Evolutionary conservation across 768 basidiomycete species (phyloP).

Genomic region (Hortiboletus flavorubellus): DNA sequence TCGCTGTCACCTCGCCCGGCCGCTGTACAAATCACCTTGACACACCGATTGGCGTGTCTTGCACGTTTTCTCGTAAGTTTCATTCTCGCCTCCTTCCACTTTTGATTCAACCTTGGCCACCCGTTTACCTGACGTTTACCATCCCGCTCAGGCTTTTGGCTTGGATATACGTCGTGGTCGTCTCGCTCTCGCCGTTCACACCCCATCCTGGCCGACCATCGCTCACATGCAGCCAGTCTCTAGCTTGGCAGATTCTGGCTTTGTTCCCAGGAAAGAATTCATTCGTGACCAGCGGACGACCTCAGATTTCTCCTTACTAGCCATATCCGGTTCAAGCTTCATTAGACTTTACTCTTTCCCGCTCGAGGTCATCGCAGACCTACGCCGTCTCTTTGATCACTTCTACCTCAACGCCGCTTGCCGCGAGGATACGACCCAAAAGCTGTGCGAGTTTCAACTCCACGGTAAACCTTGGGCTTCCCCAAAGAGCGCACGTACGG

Average conservation of each 20-base stretch:
- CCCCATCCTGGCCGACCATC: constrained; percentile 24
- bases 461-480: constrained; percentile 72
- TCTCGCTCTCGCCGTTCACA: constrained; percentile 20
- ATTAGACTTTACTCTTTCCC: constrained; percentile 73
- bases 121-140: constrained; percentile 39
- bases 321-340: constrained; percentile 61
- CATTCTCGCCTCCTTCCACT: constrained; percentile 25
- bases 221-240: constrained; percentile 32
- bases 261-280: constrained; percentile 73
- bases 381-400: constrained; percentile 55
- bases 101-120: constrained; percentile 30
- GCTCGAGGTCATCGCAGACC: constrained; percentile 44
- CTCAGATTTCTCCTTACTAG: constrained; percentile 65
- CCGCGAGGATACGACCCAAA: constrained; percentile 54
- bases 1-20: constrained; percentile 4
- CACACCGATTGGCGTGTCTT: constrained; percentile 26
- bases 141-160: constrained; percentile 26
- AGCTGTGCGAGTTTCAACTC: constrained; percentile 63
- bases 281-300: constrained; percentile 51
- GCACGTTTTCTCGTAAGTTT: constrained; percentile 33
- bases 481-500: constrained; percentile 60
- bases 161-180: constrained; percentile 25
- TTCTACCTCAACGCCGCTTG: constrained; percentile 41
- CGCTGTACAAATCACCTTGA: constrained; percentile 10
- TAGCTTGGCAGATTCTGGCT: constrained; percentile 42